These are phyloP conservation scores for Amanita rimosa DNA, from an alignment of 768 basidiomycete species.

Conservation along the genomic window DNA sequence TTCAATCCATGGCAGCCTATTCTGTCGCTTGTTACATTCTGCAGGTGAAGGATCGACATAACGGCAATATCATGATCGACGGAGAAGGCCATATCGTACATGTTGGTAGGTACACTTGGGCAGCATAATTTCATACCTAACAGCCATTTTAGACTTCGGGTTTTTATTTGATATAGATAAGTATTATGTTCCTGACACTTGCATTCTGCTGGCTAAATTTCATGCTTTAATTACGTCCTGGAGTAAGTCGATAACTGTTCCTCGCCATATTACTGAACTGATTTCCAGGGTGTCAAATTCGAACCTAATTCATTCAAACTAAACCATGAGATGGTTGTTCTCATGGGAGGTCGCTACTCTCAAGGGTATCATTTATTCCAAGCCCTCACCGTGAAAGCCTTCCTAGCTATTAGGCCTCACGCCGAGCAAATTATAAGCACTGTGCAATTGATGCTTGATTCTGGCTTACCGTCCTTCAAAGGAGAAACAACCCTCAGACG, in stretches of 20 bases:
- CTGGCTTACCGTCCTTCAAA: slow-evolving; percentile 93
- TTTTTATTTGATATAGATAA: slow-evolving; percentile 98
- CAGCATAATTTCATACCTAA: not conserved
- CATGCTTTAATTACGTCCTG: slow-evolving; percentile 43
- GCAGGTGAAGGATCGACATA: slow-evolving; percentile 98
- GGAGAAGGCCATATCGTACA: slow-evolving; percentile 96
- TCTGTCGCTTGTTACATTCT: slow-evolving; percentile 96
- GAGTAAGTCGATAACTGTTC: slow-evolving; percentile 29
- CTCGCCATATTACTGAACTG: not conserved
- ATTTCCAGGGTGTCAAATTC: slow-evolving; percentile 86
- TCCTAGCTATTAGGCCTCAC: slow-evolving; percentile 92
- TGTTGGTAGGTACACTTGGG: slow-evolving; percentile 51
- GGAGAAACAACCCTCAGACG: slow-evolving; percentile 87
- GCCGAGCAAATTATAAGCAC: slow-evolving; percentile 85
- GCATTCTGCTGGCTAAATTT: slow-evolving; percentile 14
- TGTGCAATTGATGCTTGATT: slow-evolving; percentile 89
- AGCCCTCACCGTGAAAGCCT: slow-evolving; percentile 90
- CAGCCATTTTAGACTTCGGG: slow-evolving; percentile 63
- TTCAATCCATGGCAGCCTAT: slow-evolving; percentile 99
- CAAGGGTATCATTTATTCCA: slow-evolving; percentile 94
- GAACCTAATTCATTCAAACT: slow-evolving; percentile 98
- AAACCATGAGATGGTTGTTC: slow-evolving; percentile 94
- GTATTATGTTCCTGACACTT: slow-evolving; percentile 23
- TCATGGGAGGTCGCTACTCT: slow-evolving; percentile 94
- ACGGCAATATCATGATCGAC: slow-evolving; percentile 99